These are phyloP conservation scores for Alternaria hordeiaustralica DNA, from an alignment of 2,329 filamentous ascomycete species.

Conservation along the genomic window DNA sequence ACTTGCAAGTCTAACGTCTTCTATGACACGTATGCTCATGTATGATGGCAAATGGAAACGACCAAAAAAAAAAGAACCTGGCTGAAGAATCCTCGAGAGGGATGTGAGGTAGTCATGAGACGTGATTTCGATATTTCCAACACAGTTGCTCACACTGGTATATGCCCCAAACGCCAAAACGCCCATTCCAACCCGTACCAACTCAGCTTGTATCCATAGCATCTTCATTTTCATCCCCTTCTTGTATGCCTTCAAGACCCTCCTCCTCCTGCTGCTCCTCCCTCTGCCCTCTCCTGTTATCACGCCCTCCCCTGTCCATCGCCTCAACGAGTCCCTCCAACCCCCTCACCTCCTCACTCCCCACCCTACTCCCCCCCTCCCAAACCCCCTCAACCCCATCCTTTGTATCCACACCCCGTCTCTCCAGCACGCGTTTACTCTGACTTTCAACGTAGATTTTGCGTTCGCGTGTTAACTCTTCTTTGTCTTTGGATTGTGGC, in stretches of 20 bases:
- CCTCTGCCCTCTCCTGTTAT: background rate
- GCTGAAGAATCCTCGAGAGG: fast-evolving
- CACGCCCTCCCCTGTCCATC: conserved; percentile 9
- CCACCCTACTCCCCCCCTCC: conserved; percentile 28
- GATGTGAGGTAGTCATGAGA: fast-evolving
- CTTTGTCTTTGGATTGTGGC: conserved; percentile 35
- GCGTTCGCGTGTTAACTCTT: conserved; percentile 69
- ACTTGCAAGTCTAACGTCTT: too few relatives aligned
- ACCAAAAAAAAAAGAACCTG: background rate
- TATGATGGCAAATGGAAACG: background rate
- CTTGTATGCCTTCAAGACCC: conserved; percentile 1
- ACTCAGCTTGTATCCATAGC: conserved; percentile 34
- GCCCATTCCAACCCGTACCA: background rate
- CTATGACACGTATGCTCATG: background rate
- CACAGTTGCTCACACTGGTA: background rate
- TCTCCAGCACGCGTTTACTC: conserved; percentile 77
- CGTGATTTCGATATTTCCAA: background rate
- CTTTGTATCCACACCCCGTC: conserved; percentile 66
- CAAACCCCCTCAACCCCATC: conserved; percentile 44
- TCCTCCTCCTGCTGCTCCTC: conserved; percentile 6
- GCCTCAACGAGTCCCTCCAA: conserved; percentile 37
- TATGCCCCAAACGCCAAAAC: background rate
- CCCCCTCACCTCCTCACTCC: conserved; percentile 38
- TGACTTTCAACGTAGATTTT: conserved; percentile 84
- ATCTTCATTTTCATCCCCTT: conserved; percentile 18